Base-by-base conservation (phyloP, 495 filamentous ascomycete species). In the Xylaria grammica region DNA sequence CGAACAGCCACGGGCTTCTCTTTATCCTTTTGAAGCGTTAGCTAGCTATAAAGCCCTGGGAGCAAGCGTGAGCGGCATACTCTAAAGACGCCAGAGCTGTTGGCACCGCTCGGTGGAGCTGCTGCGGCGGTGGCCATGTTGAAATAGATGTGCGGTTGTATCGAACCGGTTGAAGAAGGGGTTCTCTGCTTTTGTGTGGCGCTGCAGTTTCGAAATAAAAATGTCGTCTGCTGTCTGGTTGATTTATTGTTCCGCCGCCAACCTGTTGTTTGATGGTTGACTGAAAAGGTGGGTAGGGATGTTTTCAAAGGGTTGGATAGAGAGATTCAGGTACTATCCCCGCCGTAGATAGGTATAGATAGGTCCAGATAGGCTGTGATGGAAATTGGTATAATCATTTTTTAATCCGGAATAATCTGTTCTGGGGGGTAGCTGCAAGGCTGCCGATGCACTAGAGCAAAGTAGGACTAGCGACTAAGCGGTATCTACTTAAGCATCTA, bases 1-100 rank as follows among this genome's bases (percentile, higher is more conserved):
- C 95, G 91, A 67, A 99, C 95, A 57, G 95, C 96, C 84, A 91
- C 87, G 64, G 95, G 95, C 91, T 99, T 99, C 84, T 97, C 94
- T 86, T 97, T 98, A 79, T 96, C 92, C 91, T 96, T 74, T 62
- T 73, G 63, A 49, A 62, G 56, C 49, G 74, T 90, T 75, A 90
- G 84, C 61, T 63, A 19, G 48, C 56, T 48, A 50, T 49, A 44
- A 13, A 51, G 49, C 40, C 36, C 34, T 11, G 65, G 46, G 48
- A 46, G 30, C 66, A 32, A 3, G 65, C 49, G 66, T 62, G 59
- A 57, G 61, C 11, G 24, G 69, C 79, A 58, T 84, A 94, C 93
- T 79, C 90, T 91, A 84, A 97, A 97, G 65, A 92, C 84, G 80
- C 84, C 87, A 79, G 89, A 91, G 74, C 82, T 82, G 73, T 82